A percentile compares a stretch with the other conserved stretches of the same genome.
Conservation (phyloP, 139 green algal species). For the Edaphochlamys debaryana region DNA sequence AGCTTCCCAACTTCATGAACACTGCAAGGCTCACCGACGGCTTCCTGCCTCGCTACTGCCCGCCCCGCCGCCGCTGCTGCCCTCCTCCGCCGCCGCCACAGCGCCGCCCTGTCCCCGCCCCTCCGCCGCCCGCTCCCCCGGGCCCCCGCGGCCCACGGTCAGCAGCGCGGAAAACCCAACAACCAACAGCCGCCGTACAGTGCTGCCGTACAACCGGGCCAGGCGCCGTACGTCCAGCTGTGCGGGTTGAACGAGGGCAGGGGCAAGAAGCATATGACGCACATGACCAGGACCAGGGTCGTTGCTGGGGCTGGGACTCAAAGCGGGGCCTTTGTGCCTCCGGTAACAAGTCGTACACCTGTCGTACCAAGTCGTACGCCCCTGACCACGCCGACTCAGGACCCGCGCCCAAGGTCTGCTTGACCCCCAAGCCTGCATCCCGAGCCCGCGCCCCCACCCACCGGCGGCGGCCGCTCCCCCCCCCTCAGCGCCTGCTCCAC, state of each 20-base stretch:
- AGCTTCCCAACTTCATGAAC: too few species aligned
- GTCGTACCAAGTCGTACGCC: neutral
- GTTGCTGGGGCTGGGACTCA: too few species aligned
- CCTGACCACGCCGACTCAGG: too few species aligned
- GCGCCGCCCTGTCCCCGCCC: too few species aligned
- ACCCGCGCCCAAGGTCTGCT: neutral
- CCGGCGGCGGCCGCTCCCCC: constrained; percentile 65
- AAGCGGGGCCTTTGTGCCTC: neutral
- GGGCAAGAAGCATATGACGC: neutral
- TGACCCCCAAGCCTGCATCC: too few species aligned
- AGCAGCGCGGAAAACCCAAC: constrained; percentile 94
- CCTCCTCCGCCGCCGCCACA: neutral
- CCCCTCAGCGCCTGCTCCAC: constrained; percentile 94
- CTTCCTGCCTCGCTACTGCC: too few species aligned
- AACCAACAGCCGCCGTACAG: constrained; percentile 72
- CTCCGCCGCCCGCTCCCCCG: too few species aligned
- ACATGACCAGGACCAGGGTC: neutral
- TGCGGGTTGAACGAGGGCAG: neutral
- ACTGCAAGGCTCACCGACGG: too few species aligned
- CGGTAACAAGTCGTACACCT: too few species aligned
- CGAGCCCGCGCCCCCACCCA: too few species aligned
- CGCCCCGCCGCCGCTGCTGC: too few species aligned
- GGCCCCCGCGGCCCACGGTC: too few species aligned
- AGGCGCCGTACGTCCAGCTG: constrained; percentile 34
- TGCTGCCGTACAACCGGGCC: constrained; percentile 51